Conservation (phyloP, 2,329 filamentous ascomycete genomes). For the Juglanconis oblonga region DNA sequence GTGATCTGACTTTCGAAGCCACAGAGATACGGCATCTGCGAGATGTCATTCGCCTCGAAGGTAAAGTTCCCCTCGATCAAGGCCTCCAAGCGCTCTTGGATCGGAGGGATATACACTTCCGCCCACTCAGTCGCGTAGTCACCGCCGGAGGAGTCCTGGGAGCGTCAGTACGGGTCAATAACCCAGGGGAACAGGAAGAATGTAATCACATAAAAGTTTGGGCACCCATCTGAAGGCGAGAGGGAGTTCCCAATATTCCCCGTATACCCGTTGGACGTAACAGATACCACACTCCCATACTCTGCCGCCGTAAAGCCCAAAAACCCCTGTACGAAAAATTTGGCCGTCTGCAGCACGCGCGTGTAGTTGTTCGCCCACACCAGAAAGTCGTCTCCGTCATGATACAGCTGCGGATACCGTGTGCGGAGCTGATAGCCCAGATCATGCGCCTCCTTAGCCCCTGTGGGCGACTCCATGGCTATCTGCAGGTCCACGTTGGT, state of each 20-base stretch:
- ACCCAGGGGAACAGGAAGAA: background rate
- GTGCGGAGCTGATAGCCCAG: constrained; percentile 52
- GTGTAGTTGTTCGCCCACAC: constrained; percentile 67
- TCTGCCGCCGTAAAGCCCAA: constrained; percentile 53
- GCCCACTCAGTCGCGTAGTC: constrained; percentile 46
- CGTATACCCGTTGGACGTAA: constrained; percentile 53
- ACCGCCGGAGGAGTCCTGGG: constrained; percentile 46
- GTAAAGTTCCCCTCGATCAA: constrained; percentile 53
- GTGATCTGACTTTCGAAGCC: constrained; percentile 67
- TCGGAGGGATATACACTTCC: constrained; percentile 48
- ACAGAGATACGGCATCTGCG: constrained; percentile 65
- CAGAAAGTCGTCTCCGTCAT: constrained; percentile 47
- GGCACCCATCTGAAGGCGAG: constrained; percentile 61
- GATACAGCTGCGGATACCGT: constrained; percentile 48
- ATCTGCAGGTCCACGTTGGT: constrained; percentile 54
- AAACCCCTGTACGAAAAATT: constrained; percentile 60
- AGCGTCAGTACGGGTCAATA: background rate
- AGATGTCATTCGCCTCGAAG: constrained; percentile 51
- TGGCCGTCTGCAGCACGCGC: constrained; percentile 59
- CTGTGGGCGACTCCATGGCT: constrained; percentile 56
- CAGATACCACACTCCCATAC: constrained; percentile 53
- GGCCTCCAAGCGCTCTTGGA: constrained; percentile 51
- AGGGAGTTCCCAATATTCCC: constrained; percentile 59
- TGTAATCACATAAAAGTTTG: constrained; percentile 41
- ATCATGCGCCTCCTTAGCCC: constrained; percentile 59